Base-by-base conservation (phyloP, 2,329 filamentous ascomycete genomes). In the Ophiosphaerella herpotricha region DNA sequence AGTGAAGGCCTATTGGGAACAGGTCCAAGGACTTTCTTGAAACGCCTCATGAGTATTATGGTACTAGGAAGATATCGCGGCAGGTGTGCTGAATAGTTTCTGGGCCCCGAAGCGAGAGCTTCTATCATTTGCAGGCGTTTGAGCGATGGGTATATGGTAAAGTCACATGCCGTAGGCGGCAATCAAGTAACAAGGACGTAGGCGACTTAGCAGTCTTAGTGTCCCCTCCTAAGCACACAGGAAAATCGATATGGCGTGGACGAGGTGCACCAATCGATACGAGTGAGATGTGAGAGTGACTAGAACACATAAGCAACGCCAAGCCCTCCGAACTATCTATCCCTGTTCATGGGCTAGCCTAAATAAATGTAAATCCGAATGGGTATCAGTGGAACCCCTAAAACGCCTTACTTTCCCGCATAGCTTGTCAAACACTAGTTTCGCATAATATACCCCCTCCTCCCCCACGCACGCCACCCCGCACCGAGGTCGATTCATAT, bases 41-140 rank as follows among this genome's bases (percentile, higher is more conserved):
- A 29, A 7, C 7, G 7, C 26, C 6, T 29, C 26, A 29, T 8
- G 26, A 29, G 26, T 29, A 29, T 29, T 29, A 29, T 11, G 26
- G 26, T 11, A 11, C 26, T 29, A 11, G 7, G 26, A 29, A 29
- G 7, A 29, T 29, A 11, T 29, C 6, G 26, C 6, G 6, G 4
- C 2, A 3, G 26, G 26, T 11, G 7, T 11, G 7, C 26, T 16
- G 33, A 35, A 7, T n/a, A 35, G 33, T n/a, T 11, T n/a, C 33
- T 16, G 9, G 13, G 14, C 13, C 33, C 24, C 2, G 26, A 12
- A 24, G 5, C 6, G n/a, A n/a, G 7, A 23, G 7, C n/a, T 43
- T 43, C 23, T 21, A 43, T 31, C 41, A 43, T 43, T 43, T 43
- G 14, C 4, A 35, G 44, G 37, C 36, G 44, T 40, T 40, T 5